Evolutionary conservation across 192 early-diverging fungal genomes (phyloP).

Genomic region (Pilaira anomala): DNA sequence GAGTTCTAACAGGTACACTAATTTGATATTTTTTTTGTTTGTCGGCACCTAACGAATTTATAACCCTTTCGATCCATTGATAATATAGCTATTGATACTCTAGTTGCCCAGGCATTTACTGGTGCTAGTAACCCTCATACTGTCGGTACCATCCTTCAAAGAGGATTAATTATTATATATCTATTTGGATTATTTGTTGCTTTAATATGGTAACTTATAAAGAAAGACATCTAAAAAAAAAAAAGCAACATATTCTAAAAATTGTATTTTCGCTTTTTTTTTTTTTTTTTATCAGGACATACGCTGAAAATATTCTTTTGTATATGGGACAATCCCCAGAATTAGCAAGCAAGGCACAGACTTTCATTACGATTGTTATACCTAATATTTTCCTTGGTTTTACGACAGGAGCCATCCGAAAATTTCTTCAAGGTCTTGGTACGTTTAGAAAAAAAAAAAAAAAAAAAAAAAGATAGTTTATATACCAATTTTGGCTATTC

Average conservation of each 20-base stretch:
- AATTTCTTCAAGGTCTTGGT: slow-evolving; percentile 22
- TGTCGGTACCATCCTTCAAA: slow-evolving; percentile 27
- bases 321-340: slow-evolving; percentile 27
- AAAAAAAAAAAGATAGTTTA: neutral
- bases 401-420: slow-evolving; percentile 13
- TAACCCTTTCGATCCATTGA: too few relatives aligned
- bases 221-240: too few relatives aligned
- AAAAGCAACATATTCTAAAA: too few relatives aligned
- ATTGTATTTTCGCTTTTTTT: neutral
- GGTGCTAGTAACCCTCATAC: slow-evolving; percentile 22
- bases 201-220: slow-evolving; percentile 26
- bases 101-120: slow-evolving; percentile 29
- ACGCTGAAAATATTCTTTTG: slow-evolving; percentile 26
- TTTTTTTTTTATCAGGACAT: slow-evolving; percentile 1
- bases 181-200: slow-evolving; percentile 16
- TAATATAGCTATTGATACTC: slow-evolving; percentile 28
- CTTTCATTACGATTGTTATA: slow-evolving; percentile 10
- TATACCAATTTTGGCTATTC: neutral
- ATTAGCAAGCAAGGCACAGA: slow-evolving; percentile 21
- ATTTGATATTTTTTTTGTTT: too few relatives aligned
- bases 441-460: neutral
- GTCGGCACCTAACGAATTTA: too few relatives aligned
- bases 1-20: slow-evolving; percentile 33
- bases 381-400: slow-evolving; percentile 21
- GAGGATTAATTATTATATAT: slow-evolving; percentile 17